Conservation (phyloP, 176 grass and related monocot species). For the Pharus latifolius region DNA sequence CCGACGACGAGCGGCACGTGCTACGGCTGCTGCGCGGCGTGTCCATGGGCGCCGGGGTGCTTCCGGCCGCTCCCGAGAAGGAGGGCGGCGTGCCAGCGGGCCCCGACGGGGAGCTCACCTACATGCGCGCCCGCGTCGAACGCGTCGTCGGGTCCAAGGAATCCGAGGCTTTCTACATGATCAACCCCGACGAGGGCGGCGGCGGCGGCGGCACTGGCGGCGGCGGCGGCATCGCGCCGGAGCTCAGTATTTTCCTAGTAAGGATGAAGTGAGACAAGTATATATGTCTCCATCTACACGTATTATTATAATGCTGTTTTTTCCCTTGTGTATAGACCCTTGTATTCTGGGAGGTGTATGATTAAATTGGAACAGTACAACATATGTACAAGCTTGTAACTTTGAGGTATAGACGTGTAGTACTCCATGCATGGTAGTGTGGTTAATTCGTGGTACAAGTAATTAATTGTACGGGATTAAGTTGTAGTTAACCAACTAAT, state of each 20-base stretch:
- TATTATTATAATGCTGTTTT: not conserved
- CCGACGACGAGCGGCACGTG: conserved; percentile 74
- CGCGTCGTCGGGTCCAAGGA: conserved; percentile 90
- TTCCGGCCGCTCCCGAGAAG: conserved; percentile 61
- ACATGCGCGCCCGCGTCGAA: conserved; percentile 87
- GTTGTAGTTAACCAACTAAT: too few species aligned
- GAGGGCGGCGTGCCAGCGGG: conserved; percentile 27
- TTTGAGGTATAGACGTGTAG: conserved; percentile 1
- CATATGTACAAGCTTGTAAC: not conserved
- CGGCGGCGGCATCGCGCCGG: conserved; percentile 28
- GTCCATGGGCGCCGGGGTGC: conserved; percentile 90
- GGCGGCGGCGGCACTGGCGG: not conserved
- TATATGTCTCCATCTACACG: not conserved
- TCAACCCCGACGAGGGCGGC: conserved; percentile 62
- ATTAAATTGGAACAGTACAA: conserved; percentile 4
- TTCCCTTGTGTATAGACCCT: not conserved
- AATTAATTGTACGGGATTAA: not conserved
- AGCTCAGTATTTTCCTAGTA: conserved; percentile 93
- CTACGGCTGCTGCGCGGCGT: conserved; percentile 80
- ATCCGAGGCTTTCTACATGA: conserved; percentile 96
- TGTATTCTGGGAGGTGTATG: not conserved
- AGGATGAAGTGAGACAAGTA: conserved; percentile 65
- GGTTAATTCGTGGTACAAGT: not conserved
- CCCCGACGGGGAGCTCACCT: conserved; percentile 77
- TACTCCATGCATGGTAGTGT: too few species aligned